A percentile compares a stretch with the other conserved stretches of the same genome.
These are phyloP conservation scores for Gynandropsis gynandra DNA, from an alignment of 345 rosid species.

Conservation along the genomic window DNA sequence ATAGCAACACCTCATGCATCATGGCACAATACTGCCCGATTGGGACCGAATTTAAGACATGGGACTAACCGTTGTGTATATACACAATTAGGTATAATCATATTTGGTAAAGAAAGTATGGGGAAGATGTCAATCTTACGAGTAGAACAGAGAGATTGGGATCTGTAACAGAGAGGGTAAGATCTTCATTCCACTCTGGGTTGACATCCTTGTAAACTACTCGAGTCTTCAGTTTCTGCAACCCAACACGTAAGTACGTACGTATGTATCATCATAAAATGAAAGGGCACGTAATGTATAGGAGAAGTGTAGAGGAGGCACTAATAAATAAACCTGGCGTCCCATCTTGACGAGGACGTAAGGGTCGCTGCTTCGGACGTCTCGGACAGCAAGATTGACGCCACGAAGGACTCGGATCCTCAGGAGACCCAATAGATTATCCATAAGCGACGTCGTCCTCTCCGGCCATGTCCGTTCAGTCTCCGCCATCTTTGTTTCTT, in stretches of 20 bases:
- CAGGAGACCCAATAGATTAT: slow-evolving; percentile 62
- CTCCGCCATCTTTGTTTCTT: not conserved
- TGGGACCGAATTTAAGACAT: too few species aligned
- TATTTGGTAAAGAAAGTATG: too few species aligned
- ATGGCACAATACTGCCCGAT: too few species aligned
- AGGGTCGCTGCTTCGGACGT: slow-evolving; percentile 87
- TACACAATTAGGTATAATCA: not conserved
- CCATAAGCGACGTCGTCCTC: slow-evolving; percentile 44
- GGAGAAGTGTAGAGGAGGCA: not conserved
- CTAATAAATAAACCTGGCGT: slow-evolving; percentile 38
- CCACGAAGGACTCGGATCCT: slow-evolving; percentile 76
- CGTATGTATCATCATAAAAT: not conserved
- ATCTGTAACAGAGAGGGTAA: slow-evolving; percentile 77
- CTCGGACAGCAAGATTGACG: slow-evolving; percentile 88
- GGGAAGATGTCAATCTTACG: slow-evolving; percentile 33
- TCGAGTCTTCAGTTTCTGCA: slow-evolving; percentile 84
- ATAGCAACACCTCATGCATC: too few species aligned
- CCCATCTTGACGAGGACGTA: slow-evolving; percentile 83
- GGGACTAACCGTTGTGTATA: too few species aligned
- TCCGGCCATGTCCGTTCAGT: slow-evolving; percentile 12
- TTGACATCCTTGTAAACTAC: slow-evolving; percentile 72
- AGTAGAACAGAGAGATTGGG: slow-evolving; percentile 45
- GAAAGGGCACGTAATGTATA: not conserved
- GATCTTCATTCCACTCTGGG: slow-evolving; percentile 91
- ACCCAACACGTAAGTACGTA: not conserved